phyloP scores from a whole-genome alignment of 371 early-diverging fungal genomes.

The Mortierella sp. region DNA sequence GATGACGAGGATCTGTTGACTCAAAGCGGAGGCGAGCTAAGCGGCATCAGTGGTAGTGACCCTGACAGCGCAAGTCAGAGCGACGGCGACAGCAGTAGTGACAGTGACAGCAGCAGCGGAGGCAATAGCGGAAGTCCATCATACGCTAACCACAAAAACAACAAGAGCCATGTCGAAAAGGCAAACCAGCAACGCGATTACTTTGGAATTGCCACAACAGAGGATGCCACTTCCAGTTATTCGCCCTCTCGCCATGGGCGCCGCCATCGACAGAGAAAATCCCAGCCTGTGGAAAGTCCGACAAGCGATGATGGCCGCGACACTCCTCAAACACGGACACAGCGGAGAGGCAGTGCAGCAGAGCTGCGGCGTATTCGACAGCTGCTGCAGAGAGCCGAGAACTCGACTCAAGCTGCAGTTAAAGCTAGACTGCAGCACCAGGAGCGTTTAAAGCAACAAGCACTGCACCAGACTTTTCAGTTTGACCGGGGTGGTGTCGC shows the following conservation, averaged over 20 bases:
- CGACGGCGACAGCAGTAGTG: conserved; percentile 9
- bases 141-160: background rate
- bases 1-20: conserved; percentile 44
- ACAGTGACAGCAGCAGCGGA: conserved; percentile 17
- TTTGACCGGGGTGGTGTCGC: conserved; percentile 24
- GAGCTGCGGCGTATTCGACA: conserved; percentile 48
- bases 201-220: conserved; percentile 25
- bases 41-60: background rate
- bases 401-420: conserved; percentile 38
- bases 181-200: conserved; percentile 19
- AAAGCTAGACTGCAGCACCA: conserved; percentile 28
- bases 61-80: background rate
- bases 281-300: conserved; percentile 18
- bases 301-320: conserved; percentile 22
- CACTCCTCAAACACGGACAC: conserved; percentile 13
- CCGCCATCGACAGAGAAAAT: conserved; percentile 10
- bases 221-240: background rate
- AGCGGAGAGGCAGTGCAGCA: conserved; percentile 37
- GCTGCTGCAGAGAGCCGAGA: conserved; percentile 47
- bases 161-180: conserved; percentile 5
- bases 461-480: conserved; percentile 21
- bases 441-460: conserved; percentile 23
- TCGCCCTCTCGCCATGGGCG: background rate
- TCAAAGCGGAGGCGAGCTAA: conserved; percentile 28
- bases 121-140: background rate